phyloP scores from a whole-genome alignment of 768 basidiomycete species.

The Kwoniella bestiolae region DNA sequence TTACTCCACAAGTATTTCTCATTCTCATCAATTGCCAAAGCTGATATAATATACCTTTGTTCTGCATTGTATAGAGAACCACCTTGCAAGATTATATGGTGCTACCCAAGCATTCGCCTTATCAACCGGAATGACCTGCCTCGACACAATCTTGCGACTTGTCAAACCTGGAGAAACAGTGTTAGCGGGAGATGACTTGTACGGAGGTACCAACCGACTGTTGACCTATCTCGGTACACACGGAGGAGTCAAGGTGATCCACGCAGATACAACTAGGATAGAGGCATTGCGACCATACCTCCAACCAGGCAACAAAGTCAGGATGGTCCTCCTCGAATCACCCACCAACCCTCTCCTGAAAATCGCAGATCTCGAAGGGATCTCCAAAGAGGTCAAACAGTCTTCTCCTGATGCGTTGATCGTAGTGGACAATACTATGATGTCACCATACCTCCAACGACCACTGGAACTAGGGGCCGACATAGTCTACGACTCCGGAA shows the following conservation, averaged over 20 bases:
- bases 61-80: conserved; percentile 71
- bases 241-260: conserved; percentile 84
- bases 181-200: conserved; percentile 94
- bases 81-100: conserved; percentile 94
- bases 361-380: conserved; percentile 83
- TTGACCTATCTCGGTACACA: conserved; percentile 85
- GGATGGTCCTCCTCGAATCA: conserved; percentile 95
- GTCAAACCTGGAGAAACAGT: conserved; percentile 95
- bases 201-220: conserved; percentile 96
- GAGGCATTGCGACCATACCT: conserved; percentile 45
- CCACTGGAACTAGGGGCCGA: conserved; percentile 96
- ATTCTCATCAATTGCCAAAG: not conserved
- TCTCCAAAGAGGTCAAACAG: conserved; percentile 79
- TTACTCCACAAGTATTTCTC: too few species aligned
- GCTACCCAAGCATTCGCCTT: conserved; percentile 88
- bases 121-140: conserved; percentile 96
- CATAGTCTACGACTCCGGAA: conserved; percentile 96
- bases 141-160: conserved; percentile 90
- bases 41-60: not conserved
- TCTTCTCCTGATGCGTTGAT: conserved; percentile 51
- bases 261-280: conserved; percentile 80
- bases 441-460: conserved; percentile 96
- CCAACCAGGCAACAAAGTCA: conserved; percentile 47
- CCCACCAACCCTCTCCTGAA: conserved; percentile 97
- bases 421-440: conserved; percentile 91